These are phyloP conservation scores for Sporothrix globosa DNA, from an alignment of 2,329 filamentous ascomycete genomes.

Conservation along the genomic window DNA sequence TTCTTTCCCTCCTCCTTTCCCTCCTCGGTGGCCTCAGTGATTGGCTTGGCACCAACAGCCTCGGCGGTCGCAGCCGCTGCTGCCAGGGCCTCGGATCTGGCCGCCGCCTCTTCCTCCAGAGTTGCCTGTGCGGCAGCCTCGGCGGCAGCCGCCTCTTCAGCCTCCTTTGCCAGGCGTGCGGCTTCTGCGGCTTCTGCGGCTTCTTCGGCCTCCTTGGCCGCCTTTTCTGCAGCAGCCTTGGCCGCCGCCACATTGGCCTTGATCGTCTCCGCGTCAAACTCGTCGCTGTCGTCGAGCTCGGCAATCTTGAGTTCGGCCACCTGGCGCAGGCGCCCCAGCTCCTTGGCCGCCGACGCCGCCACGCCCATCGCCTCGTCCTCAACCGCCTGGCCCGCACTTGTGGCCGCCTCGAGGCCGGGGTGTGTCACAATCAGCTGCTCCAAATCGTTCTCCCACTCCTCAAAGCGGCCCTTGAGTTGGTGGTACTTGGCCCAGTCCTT, in stretches of 20 bases:
- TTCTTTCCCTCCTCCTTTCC: background rate
- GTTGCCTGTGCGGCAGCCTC: constrained; percentile 21
- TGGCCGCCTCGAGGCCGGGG: constrained; percentile 68
- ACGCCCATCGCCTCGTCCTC: constrained; percentile 79
- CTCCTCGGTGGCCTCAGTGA: background rate
- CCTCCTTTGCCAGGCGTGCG: constrained; percentile 21
- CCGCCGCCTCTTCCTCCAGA: constrained; percentile 33
- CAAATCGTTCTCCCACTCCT: constrained; percentile 82
- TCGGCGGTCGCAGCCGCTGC: background rate
- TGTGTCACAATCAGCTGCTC: constrained; percentile 75
- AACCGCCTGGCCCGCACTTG: constrained; percentile 59
- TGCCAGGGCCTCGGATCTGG: background rate
- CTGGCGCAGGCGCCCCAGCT: constrained; percentile 79
- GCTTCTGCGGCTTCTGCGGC: constrained; percentile 31
- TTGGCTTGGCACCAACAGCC: constrained; percentile 33
- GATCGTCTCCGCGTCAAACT: constrained; percentile 73
- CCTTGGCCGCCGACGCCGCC: constrained; percentile 76
- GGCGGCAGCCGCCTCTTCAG: constrained; percentile 17
- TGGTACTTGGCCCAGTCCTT: constrained; percentile 98
- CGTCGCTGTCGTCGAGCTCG: constrained; percentile 71
- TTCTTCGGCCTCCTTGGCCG: constrained; percentile 40
- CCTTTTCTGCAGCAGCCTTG: constrained; percentile 44
- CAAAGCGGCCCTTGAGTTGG: constrained; percentile 78
- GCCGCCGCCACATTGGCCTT: constrained; percentile 62
- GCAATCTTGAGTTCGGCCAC: constrained; percentile 82